A percentile compares a stretch with the other conserved stretches of the same genome.
Evolutionary conservation across 495 filamentous ascomycete species (phyloP).

Genomic region (Penicillium dipodomyicola): DNA sequence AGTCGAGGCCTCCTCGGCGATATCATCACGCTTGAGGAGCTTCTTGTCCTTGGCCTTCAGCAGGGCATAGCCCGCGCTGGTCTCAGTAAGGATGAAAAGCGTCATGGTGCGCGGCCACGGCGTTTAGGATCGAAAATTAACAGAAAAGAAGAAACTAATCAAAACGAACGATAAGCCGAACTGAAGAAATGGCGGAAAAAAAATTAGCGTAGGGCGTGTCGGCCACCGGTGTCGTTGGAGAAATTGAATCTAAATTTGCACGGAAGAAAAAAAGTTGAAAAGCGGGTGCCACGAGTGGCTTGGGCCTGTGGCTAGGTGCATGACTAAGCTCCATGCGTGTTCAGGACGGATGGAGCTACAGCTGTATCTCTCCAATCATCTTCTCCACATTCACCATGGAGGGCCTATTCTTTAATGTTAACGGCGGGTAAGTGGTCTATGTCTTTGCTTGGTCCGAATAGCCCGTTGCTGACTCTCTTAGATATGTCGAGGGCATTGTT

Average conservation of each 20-base stretch:
- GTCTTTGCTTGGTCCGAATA: conserved; percentile 3
- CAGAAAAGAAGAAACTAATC: conserved; percentile 1
- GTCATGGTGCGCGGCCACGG: conserved; percentile 56
- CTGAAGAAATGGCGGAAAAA: conserved; percentile 20
- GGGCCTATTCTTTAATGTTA: conserved; percentile 93
- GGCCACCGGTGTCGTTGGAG: conserved; percentile 30
- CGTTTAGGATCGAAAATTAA: conserved; percentile 26
- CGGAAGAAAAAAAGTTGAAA: conserved; percentile 35
- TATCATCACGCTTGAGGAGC: conserved; percentile 79
- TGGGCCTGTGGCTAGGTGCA: conserved; percentile 24
- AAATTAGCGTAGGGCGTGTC: conserved; percentile 21
- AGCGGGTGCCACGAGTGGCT: conserved; percentile 26
- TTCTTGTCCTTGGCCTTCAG: conserved; percentile 99
- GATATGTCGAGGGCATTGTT: conserved; percentile 95
- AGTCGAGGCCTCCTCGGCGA: conserved; percentile 68
- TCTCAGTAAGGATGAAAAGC: conserved; percentile 85
- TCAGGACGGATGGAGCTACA: conserved; percentile 23
- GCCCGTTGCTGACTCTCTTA: conserved; percentile 37
- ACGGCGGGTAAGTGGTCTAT: conserved; percentile 67
- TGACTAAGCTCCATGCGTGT: conserved; percentile 24
- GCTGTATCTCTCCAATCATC: conserved; percentile 21
- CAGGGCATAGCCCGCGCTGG: conserved; percentile 92
- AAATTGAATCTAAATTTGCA: conserved; percentile 34
- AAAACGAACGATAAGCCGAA: conserved; percentile 7
- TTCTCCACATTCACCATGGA: conserved; percentile 62